phyloP scores from a whole-genome alignment of 306 rosid genomes.

The Corylus heterophylla region DNA sequence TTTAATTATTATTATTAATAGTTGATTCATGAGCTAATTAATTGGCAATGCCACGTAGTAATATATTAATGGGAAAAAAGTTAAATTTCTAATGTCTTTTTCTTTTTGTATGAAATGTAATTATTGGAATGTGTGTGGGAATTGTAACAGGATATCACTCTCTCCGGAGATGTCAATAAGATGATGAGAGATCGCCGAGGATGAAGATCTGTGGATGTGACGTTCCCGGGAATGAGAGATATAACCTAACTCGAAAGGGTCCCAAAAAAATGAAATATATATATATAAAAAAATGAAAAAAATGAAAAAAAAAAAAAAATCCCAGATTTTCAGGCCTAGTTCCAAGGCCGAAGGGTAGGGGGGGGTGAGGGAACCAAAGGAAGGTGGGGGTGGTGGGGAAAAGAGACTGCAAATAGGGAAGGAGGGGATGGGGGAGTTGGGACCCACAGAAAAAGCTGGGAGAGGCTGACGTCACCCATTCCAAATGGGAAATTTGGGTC shows the following conservation, averaged over 20 bases:
- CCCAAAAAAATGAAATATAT: slow-evolving; percentile 4
- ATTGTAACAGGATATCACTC: slow-evolving; percentile 53
- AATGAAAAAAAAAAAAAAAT: slow-evolving; percentile 19
- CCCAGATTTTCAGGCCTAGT: slow-evolving; percentile 82
- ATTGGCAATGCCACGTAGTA: no score
- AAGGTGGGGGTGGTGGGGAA: slow-evolving; percentile 45
- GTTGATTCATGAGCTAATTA: no score
- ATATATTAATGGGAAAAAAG: no score
- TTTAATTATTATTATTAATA: no score
- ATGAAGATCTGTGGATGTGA: slow-evolving; percentile 74
- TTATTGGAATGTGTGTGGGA: slow-evolving; percentile 35
- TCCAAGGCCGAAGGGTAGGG: slow-evolving; percentile 33
- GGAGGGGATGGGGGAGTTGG: slow-evolving; percentile 30
- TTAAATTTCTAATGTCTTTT: not conserved
- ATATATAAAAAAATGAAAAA: not conserved
- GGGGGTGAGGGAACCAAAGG: slow-evolving; percentile 29
- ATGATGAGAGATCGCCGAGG: slow-evolving; percentile 69
- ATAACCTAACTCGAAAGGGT: slow-evolving; percentile 46
- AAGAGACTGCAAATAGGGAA: slow-evolving; percentile 36
- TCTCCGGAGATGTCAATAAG: slow-evolving; percentile 53
- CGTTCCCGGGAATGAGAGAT: slow-evolving; percentile 52
- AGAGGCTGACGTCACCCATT: slow-evolving; percentile 40
- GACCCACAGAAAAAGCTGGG: slow-evolving; percentile 30
- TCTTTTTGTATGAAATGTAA: slow-evolving; percentile 15
- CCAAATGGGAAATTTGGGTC: slow-evolving; percentile 43